Evolutionary conservation across 2,329 filamentous ascomycete genomes (phyloP).

Genomic region (Exserohilum turcica): DNA sequence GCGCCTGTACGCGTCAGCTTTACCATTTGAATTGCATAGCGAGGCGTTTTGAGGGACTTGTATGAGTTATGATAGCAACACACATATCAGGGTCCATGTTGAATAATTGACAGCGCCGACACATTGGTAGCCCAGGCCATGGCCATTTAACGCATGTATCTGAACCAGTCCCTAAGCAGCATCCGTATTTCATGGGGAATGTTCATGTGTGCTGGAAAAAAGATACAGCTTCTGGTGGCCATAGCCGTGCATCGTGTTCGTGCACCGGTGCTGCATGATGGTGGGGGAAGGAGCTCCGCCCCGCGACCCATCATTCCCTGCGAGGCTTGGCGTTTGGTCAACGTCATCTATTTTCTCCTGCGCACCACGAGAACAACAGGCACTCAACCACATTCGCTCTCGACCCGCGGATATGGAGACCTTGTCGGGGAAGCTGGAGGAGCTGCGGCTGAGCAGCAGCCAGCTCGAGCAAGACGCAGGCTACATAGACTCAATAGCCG

Average conservation of each 20-base stretch:
- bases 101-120: neutral
- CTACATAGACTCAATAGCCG: slow-evolving; percentile 65
- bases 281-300: slow-evolving; percentile 8
- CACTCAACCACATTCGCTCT: slow-evolving; percentile 9
- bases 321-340: slow-evolving; percentile 19
- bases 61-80: neutral
- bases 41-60: slow-evolving; percentile 26
- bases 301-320: slow-evolving; percentile 19
- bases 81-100: neutral
- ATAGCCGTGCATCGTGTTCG: neutral
- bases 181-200: too few species aligned
- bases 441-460: slow-evolving; percentile 54
- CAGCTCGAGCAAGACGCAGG: slow-evolving; percentile 23
- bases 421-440: slow-evolving; percentile 58
- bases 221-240: neutral
- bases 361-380: slow-evolving; percentile 17
- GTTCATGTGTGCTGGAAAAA: too few species aligned
- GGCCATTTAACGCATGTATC: too few species aligned
- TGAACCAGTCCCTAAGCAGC: too few species aligned
- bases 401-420: slow-evolving; percentile 36
- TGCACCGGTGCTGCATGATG: slow-evolving; percentile 1
- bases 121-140: neutral
- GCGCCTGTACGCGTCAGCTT: slow-evolving; percentile 4
- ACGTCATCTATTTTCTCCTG: slow-evolving; percentile 28
- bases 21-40: slow-evolving; percentile 24